These are phyloP conservation scores for Aspergillus ruber DNA, from an alignment of 2,329 filamentous ascomycete species.

Conservation along the genomic window DNA sequence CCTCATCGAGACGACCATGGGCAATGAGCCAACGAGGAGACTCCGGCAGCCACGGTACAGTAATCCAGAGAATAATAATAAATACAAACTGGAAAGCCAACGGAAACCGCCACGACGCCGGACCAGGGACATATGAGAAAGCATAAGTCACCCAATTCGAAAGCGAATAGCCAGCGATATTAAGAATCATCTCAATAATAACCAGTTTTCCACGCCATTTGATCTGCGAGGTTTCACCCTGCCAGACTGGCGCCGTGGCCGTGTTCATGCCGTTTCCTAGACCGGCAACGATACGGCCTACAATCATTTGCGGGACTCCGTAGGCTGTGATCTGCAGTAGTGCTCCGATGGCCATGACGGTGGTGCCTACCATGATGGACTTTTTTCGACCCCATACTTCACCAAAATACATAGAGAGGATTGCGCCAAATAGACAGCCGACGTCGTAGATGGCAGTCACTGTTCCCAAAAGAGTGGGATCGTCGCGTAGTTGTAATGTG, in stretches of 20 bases:
- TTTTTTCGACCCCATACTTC: conserved; percentile 18
- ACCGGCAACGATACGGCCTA: conserved; percentile 46
- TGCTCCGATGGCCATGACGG: conserved; percentile 20
- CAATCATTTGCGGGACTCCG: conserved; percentile 27
- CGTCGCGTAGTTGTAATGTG: conserved; percentile 4
- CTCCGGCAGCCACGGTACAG: conserved; percentile 31
- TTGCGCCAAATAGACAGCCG: conserved; percentile 23
- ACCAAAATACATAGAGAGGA: conserved; percentile 13
- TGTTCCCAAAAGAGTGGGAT: conserved; percentile 4
- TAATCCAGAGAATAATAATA: conserved; percentile 16
- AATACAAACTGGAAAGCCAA: conserved; percentile 28
- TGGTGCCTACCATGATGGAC: conserved; percentile 13
- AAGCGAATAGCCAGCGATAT: conserved; percentile 35
- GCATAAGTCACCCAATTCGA: conserved; percentile 40
- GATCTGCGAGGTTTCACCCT: conserved; percentile 44
- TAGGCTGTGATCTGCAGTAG: conserved; percentile 21
- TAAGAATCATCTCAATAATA: conserved; percentile 24
- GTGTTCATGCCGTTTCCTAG: conserved; percentile 43
- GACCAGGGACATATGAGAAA: conserved; percentile 34
- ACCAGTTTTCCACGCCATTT: conserved; percentile 18
- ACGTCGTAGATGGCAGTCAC: conserved; percentile 14
- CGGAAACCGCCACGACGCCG: conserved; percentile 26
- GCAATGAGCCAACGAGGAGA: conserved; percentile 22
- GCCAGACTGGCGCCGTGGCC: conserved; percentile 45
- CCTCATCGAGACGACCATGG: conserved; percentile 21